These are phyloP conservation scores for Microbotryum silenes-acaulis DNA, from an alignment of 1,284 basidiomycete genomes.

Conservation along the genomic window DNA sequence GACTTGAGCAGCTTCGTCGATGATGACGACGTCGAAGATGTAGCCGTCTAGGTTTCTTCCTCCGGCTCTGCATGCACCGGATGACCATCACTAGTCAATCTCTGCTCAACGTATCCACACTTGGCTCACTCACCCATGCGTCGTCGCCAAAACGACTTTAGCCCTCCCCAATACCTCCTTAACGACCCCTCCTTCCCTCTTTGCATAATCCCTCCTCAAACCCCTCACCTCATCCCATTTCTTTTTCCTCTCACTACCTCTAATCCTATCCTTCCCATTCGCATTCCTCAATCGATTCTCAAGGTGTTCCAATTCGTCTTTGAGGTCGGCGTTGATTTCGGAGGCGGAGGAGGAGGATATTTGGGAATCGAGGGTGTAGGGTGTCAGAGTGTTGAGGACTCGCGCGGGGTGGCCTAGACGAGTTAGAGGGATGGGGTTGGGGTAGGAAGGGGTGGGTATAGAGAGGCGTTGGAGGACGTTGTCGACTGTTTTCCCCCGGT, in stretches of 20 bases:
- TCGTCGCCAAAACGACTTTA: conserved; percentile 82
- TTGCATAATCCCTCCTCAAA: conserved; percentile 85
- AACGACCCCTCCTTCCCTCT: conserved; percentile 75
- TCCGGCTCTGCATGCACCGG: conserved; percentile 48
- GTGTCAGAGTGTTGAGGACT: conserved; percentile 68
- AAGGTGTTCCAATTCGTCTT: conserved; percentile 65
- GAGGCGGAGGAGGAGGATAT: conserved; percentile 70
- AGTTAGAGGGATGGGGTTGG: conserved; percentile 47
- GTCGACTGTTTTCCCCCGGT: conserved; percentile 45
- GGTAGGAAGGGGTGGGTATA: conserved; percentile 1
- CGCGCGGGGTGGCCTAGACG: conserved; percentile 88
- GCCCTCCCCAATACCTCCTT: conserved; percentile 68
- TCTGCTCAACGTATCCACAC: neutral
- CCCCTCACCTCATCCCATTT: conserved; percentile 87
- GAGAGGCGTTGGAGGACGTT: conserved; percentile 39
- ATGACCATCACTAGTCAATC: neutral
- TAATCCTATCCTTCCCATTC: conserved; percentile 66
- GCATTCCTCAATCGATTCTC: conserved; percentile 52
- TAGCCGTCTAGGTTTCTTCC: conserved; percentile 65
- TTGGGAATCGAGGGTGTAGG: conserved; percentile 80
- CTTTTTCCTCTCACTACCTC: conserved; percentile 71
- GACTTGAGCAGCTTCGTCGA: conserved; percentile 95
- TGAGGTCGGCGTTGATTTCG: conserved; percentile 72
- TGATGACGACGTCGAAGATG: conserved; percentile 81
- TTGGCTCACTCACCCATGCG: conserved; percentile 54